Evolutionary conservation across 352 stramenopile genomes (phyloP), one percentile per base, ranked within the genome.

Genomic region (Bremia lactucae): DNA sequence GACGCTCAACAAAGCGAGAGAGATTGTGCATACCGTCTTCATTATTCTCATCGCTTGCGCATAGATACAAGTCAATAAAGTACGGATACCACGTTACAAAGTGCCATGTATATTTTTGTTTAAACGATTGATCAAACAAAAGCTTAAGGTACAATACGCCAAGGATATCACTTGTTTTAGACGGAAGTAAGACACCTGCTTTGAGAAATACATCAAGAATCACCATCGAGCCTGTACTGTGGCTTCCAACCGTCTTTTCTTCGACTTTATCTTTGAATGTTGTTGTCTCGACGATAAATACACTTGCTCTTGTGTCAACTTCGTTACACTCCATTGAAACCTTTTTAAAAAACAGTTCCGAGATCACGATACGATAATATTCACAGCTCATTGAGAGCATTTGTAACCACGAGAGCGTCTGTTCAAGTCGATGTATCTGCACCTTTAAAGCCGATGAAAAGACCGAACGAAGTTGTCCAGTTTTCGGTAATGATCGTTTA

Each of bases 41-140:
- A 25, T 83, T 85, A 52, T 75, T 77, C 36, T 83, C 65, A 8
- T 82, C 69, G 34, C 70, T 85, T 2, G 71, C 65, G 10, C 59
- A 53, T 16, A 83, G 43, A 39, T 81, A 91, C 8, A 88, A 51
- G 29, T 82, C 62, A 31, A 88, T 82, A 21, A 84, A 86, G 39
- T 78, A 85, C 28, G 73, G 71, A 42, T 91, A 91, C 71, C 69
- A 82, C 35, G 75, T 66, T 19, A 88, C 68, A 52, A 91, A 91
- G 42, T 85, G 69, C 36, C 70, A 81, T 6, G 78, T 87, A 47
- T 84, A 91, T 48, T 68, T 58, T 46, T 84, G 62, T 56, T 91
- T 91, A 60, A 91, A 91, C 22, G 52, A 43, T 40, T 83, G 62
- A 52, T 88, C 78, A 23, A 91, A 88, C 5, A 91, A 50, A 10